A percentile compares a stretch with the other conserved stretches of the same genome.
Conservation (phyloP, 495 filamentous ascomycete species). For the Podospora fimiseda region DNA sequence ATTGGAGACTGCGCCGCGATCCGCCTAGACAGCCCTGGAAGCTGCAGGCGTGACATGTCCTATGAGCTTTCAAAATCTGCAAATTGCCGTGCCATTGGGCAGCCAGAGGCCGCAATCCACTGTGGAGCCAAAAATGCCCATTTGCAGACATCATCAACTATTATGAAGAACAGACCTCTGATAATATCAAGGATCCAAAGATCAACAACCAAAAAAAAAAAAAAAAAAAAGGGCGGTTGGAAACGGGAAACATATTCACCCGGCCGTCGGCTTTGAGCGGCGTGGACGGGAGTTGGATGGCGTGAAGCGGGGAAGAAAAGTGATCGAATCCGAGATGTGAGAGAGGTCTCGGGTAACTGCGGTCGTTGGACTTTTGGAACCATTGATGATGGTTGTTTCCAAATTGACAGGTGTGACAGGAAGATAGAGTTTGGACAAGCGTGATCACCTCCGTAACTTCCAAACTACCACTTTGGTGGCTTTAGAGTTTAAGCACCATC, state of each 20-base stretch:
- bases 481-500: no score
- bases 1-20: slow-evolving; percentile 29
- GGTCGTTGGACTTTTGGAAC: slow-evolving; percentile 1
- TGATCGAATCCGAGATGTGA: background rate
- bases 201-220: background rate
- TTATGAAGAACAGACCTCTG: no score
- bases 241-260: slow-evolving; percentile 8
- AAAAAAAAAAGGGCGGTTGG: slow-evolving; percentile 2
- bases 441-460: no score
- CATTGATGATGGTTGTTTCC: no score
- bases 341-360: slow-evolving; percentile 12
- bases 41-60: slow-evolving; percentile 28
- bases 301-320: slow-evolving; percentile 1
- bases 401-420: background rate
- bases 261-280: slow-evolving; percentile 11
- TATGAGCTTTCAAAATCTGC: slow-evolving; percentile 28
- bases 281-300: slow-evolving; percentile 11
- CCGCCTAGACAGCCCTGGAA: slow-evolving; percentile 25
- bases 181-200: slow-evolving; percentile 2
- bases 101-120: slow-evolving; percentile 16
- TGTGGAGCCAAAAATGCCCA: no score
- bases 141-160: no score
- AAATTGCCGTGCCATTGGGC: slow-evolving; percentile 27
- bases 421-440: no score
- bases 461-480: no score